These are phyloP conservation scores for Phialophora chinensis DNA, from an alignment of 2,329 filamentous ascomycete genomes.

Conservation along the genomic window DNA sequence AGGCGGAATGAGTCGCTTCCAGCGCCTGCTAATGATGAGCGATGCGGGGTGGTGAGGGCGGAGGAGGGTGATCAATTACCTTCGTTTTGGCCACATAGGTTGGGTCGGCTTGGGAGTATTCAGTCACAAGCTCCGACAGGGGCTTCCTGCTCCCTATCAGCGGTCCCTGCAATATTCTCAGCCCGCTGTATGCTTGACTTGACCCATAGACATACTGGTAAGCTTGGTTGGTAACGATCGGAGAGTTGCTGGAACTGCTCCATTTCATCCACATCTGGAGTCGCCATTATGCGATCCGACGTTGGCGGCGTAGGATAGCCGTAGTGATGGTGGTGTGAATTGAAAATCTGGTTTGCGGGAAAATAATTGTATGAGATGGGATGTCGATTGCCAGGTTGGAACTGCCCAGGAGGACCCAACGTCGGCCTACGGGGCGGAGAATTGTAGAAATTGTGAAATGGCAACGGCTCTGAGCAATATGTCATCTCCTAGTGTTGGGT, in stretches of 20 bases:
- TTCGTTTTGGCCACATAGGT: slow-evolving; percentile 85
- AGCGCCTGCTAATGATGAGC: slow-evolving; percentile 64
- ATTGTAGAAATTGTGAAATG: slow-evolving; percentile 23
- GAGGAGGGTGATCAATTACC: slow-evolving; percentile 54
- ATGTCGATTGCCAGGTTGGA: slow-evolving; percentile 44
- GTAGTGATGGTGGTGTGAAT: slow-evolving; percentile 33
- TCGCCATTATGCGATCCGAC: slow-evolving; percentile 44
- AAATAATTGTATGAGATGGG: slow-evolving; percentile 43
- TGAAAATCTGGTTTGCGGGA: slow-evolving; percentile 37
- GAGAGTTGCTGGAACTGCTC: slow-evolving; percentile 68
- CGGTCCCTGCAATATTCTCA: slow-evolving; percentile 67
- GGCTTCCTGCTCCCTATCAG: slow-evolving; percentile 76
- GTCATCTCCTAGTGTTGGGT: slow-evolving; percentile 27
- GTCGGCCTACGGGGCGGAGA: slow-evolving; percentile 8
- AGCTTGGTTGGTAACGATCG: slow-evolving; percentile 64
- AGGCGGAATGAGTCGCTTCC: slow-evolving; percentile 82
- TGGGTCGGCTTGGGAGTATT: slow-evolving; percentile 88
- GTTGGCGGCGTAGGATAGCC: slow-evolving; percentile 38
- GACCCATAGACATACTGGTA: slow-evolving; percentile 53
- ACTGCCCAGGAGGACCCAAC: slow-evolving; percentile 41
- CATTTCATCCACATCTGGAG: slow-evolving; percentile 59
- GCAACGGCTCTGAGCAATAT: slow-evolving; percentile 23
- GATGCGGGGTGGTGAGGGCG: slow-evolving; percentile 5
- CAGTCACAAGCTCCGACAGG: slow-evolving; percentile 76
- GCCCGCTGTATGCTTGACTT: background rate